Evolutionary conservation across 179 eudicot genomes (phyloP), one percentile per base, ranked within the genome.

Genomic region (Silene coronaria): DNA sequence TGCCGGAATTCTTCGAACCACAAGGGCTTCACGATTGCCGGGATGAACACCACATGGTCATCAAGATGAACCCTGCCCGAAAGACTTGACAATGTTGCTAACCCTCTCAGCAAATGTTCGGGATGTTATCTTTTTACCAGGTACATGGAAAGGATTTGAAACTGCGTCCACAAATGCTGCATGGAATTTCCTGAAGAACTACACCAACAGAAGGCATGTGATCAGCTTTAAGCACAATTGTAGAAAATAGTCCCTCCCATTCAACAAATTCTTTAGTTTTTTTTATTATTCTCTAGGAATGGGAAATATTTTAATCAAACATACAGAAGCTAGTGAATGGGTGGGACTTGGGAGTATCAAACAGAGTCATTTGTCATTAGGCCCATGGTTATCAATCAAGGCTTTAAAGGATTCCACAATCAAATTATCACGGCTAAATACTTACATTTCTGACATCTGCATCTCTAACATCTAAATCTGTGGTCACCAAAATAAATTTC

Each of bases 371-470:
- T n/a, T 32, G 70, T 66, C 53, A 32, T 3, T 32, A 32, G 36
- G 3, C 36, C 36, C 36, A 2, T 0, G 3, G 36, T 4, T 32
- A 3, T 2, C 4, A 32, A 3, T 2, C 4, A 32, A 1, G 36
- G 36, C 36, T 32, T 32, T 32, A 1, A 2, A 32, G 36, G 36
- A 32, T 32, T 32, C 36, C 36, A 32, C 36, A 32, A 32, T 32
- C 36, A 6, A 1, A 32, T 32, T 24, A 80, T 48, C 21, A 16
- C 26, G 72, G 58, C 32, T 59, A 22, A 11, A 71, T 38, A 82
- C 99, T 92, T 82, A 95, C 99, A 88, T 86, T 91, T 87, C 99
- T 85, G 78, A 95, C 97, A 76, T 92, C 97, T 34, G 92, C 96
- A 83, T 95, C 99, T 75, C 95, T 85, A 68, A 95, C 89, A 82